Base-by-base conservation (phyloP, 371 early-diverging fungal genomes). In the Rhizopus microsporus region DNA sequence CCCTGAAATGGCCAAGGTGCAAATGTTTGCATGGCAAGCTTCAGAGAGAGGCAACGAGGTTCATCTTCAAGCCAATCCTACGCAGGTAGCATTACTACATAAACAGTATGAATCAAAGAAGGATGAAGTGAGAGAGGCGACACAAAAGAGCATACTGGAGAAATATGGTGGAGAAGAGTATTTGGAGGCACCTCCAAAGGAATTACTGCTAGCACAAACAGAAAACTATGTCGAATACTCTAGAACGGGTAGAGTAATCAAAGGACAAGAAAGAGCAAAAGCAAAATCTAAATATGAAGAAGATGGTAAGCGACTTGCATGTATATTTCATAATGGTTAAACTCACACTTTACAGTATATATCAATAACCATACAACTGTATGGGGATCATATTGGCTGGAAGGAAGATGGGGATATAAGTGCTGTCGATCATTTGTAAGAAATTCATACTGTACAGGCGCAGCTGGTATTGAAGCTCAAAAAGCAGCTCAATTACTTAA, bases 171-270 rank as follows among this genome's bases (percentile, higher is more conserved):
- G 97, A 16, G 93, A 87, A 54, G 97, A 96, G 71, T 93, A 97
- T 71, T 68, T 97, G 58, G 80, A 93, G 40, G 88, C 89, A 12
- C 93, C 94, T 8, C 92, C 96, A 4, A 89, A 89, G 49, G 95
- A 94, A 57, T 71, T 95, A 34, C 60, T 95, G 33, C 62, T 94
- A 59, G 91, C 93, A 4, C 96, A 96, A 74, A 85, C 87, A 3
- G 98, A 97, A 71, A 77, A 88, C 37, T 98, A 97, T 65, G 96
- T 96, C 2, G 98, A 97, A 75, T 98, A 98, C 68, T 92, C 94
- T n/a, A 83, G 93, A 59, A 87, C 94, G 0, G 98, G 98, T 52
- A 79, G 88, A 57, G 86, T 98, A 9, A 81, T 97, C 50, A 86
- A 87, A 65, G 97, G 96, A 29, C 89, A 87, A 57, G 95, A 92